phyloP scores from a whole-genome alignment of 2,329 filamentous ascomycete genomes.

The Rhynchosporium graminicola region DNA sequence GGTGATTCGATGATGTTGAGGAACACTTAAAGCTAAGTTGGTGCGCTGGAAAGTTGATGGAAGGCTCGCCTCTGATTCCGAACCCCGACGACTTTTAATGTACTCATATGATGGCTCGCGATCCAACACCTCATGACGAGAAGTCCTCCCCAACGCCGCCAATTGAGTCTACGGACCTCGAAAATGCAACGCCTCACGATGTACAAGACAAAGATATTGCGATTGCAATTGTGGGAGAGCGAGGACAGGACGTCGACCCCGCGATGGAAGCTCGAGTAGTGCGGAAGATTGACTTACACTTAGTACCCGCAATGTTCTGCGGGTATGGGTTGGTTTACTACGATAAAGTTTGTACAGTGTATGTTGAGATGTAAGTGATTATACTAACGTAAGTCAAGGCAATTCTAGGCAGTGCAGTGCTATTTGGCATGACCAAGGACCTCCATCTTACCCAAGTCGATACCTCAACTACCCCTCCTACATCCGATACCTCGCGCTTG shows the following conservation, averaged over 20 bases:
- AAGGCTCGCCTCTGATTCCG: background rate
- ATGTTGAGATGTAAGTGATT: too few relatives aligned
- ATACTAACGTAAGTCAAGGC: constrained; percentile 47
- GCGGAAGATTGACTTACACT: constrained; percentile 65
- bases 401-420: constrained; percentile 69
- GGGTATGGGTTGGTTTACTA: constrained; percentile 70
- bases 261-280: constrained; percentile 56
- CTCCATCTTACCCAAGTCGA: constrained; percentile 58
- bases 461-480: constrained; percentile 51
- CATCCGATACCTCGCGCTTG: constrained; percentile 65
- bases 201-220: constrained; percentile 33
- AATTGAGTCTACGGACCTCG: constrained; percentile 8
- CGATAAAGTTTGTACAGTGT: constrained; percentile 54
- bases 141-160: constrained; percentile 8
- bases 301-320: constrained; percentile 68
- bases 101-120: background rate
- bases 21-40: background rate
- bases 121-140: background rate
- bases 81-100: constrained; percentile 1
- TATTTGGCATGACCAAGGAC: constrained; percentile 76
- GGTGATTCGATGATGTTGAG: background rate
- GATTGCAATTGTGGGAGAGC: constrained; percentile 37
- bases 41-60: background rate
- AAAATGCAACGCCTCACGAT: background rate
- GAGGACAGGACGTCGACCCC: constrained; percentile 47